Conservation (phyloP, 2,329 filamentous ascomycete genomes). For the Didymellaceae sp. region DNA sequence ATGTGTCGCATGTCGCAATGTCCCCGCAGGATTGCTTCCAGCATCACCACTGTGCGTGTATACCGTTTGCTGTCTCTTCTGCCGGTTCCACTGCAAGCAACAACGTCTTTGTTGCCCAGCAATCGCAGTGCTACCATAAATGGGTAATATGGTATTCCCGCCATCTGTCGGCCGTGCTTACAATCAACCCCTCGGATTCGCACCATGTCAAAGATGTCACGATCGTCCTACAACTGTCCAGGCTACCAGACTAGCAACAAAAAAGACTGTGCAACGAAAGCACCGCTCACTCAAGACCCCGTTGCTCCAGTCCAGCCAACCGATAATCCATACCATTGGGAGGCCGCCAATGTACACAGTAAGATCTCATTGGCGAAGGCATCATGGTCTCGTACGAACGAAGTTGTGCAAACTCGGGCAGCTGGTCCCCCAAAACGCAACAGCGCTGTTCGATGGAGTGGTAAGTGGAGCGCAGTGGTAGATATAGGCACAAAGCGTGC, state of each 20-base stretch:
- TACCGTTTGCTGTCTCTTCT: background rate
- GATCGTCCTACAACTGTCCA: background rate
- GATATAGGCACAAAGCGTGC: too few relatives aligned
- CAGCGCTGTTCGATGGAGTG: conserved; percentile 1
- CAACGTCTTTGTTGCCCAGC: conserved; percentile 6
- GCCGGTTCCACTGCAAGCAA: background rate
- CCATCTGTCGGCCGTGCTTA: too few relatives aligned
- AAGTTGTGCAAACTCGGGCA: background rate
- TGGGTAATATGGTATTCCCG: background rate
- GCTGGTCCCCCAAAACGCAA: conserved; percentile 1
- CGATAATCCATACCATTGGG: conserved; percentile 5
- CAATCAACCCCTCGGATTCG: too few relatives aligned
- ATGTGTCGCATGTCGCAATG: background rate
- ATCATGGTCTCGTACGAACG: background rate
- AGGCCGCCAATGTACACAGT: background rate
- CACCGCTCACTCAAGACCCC: background rate
- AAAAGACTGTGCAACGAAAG: background rate
- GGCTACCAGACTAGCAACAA: background rate
- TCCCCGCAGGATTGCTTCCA: background rate
- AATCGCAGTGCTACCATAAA: background rate
- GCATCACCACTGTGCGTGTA: background rate
- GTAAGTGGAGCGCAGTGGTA: too few relatives aligned
- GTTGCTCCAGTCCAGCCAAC: conserved; percentile 1
- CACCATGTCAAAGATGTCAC: too few relatives aligned
- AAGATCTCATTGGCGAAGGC: background rate